Evolutionary conservation across 495 filamentous ascomycete genomes (phyloP), one percentile per base, ranked within the genome.

Genomic region (Articulospora tetracladia): DNA sequence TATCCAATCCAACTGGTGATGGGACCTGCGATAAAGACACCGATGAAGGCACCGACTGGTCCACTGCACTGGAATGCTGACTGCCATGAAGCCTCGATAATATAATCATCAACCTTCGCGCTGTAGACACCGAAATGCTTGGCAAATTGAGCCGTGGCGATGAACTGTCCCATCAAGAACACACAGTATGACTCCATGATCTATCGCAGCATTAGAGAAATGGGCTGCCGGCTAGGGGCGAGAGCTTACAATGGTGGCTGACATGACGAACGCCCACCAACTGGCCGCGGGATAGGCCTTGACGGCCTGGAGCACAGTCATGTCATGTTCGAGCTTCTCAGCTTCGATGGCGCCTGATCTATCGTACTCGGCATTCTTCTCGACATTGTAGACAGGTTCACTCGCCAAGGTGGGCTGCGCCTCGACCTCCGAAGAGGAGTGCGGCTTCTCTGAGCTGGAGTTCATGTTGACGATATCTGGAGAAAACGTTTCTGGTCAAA

Each of bases 11-110:
- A 59, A 67, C 77, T 70, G 68, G 77, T 65, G 47, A 75, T 67
- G 65, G 80, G 70, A 28, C 74, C 77, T 20, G 73, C 76, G 48
- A 74, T 65, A 62, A 90, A 88, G 1, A 91, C 74, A 57, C 89
- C 89, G 64, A 92, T 83, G 32, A 91, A 83, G 69, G 90, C 87
- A 28, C 89, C 88, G 63, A 78, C 75, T 53, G 75, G 75, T 3
- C 77, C 82, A 56, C 77, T 87, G 65, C 89, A 89, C 61, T 84
- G 87, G 44, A 93, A 73, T 50, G 86, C 87, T 11, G 87, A 74
- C 73, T 91, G 87, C 89, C 89, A 93, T 61, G 82, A 68, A 15
- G 88, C 85, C n/a, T 62, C 56, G 13, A 87, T 73, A 10, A 91
- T 76, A 65, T 90, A 78, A 69, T 86, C 88, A 3, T 69, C 61